Percentiles rank a stretch among this genome's conserved stretches.
phyloP scores from a whole-genome alignment of 2,329 filamentous ascomycete species.

The Aureobasidium zeae region DNA sequence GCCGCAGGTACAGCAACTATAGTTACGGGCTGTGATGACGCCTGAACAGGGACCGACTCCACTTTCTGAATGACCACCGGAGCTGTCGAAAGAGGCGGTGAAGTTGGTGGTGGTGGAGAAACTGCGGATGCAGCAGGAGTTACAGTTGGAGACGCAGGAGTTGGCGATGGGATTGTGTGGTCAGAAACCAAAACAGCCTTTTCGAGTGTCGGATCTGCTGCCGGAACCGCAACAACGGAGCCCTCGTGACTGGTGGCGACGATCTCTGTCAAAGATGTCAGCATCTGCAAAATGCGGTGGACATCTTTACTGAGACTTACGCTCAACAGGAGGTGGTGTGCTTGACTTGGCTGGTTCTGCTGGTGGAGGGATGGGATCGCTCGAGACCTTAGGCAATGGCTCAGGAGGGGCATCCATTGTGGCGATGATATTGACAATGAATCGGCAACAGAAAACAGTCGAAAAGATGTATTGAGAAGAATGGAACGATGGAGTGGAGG shows the following conservation, averaged over 20 bases:
- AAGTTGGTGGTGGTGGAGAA: neutral
- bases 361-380: constrained; percentile 8
- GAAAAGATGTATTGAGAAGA: constrained; percentile 1
- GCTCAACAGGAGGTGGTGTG: constrained; percentile 1
- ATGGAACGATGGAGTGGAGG: neutral
- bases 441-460: neutral
- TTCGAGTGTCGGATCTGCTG: constrained; percentile 7
- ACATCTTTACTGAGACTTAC: no score
- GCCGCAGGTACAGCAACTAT: neutral
- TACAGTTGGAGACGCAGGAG: constrained; percentile 4
- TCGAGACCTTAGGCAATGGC: constrained; percentile 13
- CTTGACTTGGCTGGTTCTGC: neutral
- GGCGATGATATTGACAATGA: neutral
- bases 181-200: constrained; percentile 4
- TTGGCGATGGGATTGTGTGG: neutral
- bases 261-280: neutral
- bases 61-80: neutral
- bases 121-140: neutral
- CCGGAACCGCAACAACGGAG: constrained; percentile 6
- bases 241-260: constrained; percentile 11
- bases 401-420: constrained; percentile 15
- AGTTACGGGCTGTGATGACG: neutral
- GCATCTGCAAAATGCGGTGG: neutral
- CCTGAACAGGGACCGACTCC: neutral
- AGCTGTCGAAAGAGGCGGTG: constrained; percentile 1